Base-by-base conservation (phyloP, 139 green algal genomes). In the Chlamydomonas sp. region DNA sequence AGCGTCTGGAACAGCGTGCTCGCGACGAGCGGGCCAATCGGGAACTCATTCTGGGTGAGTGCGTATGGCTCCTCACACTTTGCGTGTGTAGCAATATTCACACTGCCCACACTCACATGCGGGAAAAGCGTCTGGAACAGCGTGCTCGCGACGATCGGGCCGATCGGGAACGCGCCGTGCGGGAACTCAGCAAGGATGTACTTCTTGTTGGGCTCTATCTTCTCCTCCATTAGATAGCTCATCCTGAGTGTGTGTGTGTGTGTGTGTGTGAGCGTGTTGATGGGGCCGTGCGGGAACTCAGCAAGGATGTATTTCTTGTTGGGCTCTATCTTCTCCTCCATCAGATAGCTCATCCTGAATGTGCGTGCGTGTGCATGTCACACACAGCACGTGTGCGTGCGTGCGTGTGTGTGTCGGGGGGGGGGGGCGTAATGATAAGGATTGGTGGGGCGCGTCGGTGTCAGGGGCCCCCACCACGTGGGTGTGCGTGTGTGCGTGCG, bases 161-260 rank as follows among this genome's bases (percentile, higher is more conserved):
- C 69, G 37, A 74, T 74, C 35, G 69, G 69, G 58, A 74, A 74
- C 6, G 37, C 35, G 30, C 48, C 48, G 48, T 72, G 69, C 13
- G 58, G 58, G 5, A 39, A 58, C 70, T 77, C 75, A 16, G 61
- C 64, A 8, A 76, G 47, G 63, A 80, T 71, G 57, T 80, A 76
- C 0, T 70, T 65, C 58, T 76, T 76, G 22, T 69, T 71, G 29
- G 58, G 69, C 47, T 76, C 75, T 31, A 73, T 39, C 6, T 30
- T 22, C 66, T 73, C 36, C 65, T 78, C 73, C 30, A 70, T 33
- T 22, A 64, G n/a, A 64, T 34, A 64, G 20, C 16, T 22, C 20
- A 28, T 22, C 16, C 16, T 57, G 47, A 57, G 47, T 22, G 22
- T 28, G 47, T 57, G 47, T 28, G 16, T 57, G 20, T 28, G 47